Conservation (phyloP, 306 rosid genomes). For the Nissolia schottii region DNA sequence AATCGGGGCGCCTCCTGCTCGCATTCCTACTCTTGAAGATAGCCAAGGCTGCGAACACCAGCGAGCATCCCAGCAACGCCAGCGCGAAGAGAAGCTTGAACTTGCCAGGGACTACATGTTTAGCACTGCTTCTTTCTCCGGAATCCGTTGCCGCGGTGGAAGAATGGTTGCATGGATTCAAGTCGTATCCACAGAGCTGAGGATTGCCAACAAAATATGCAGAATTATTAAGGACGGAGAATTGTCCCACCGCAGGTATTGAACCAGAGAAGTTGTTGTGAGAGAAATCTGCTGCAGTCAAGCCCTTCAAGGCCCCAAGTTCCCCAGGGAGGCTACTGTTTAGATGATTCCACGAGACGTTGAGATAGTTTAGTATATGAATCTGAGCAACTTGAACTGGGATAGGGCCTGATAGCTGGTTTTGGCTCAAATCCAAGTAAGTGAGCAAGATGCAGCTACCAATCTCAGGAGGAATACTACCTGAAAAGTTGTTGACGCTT, state of each 20-base stretch:
- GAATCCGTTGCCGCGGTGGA: slow-evolving; percentile 27
- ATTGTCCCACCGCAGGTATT: slow-evolving; percentile 69
- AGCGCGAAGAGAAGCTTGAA: slow-evolving; percentile 71
- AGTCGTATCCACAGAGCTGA: slow-evolving; percentile 60
- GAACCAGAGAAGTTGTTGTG: slow-evolving; percentile 79
- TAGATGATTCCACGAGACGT: slow-evolving; percentile 81
- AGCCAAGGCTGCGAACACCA: slow-evolving; percentile 64
- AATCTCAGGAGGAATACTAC: slow-evolving; percentile 56
- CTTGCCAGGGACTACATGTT: slow-evolving; percentile 44
- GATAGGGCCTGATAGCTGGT: slow-evolving; percentile 71
- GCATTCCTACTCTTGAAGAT: slow-evolving; percentile 55
- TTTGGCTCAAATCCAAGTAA: slow-evolving; percentile 82
- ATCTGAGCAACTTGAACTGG: slow-evolving; percentile 65
- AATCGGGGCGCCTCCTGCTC: slow-evolving; percentile 36
- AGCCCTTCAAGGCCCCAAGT: slow-evolving; percentile 64
- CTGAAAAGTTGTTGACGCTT: slow-evolving; percentile 74
- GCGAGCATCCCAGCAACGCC: slow-evolving; percentile 64
- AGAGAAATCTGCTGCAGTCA: slow-evolving; percentile 84
- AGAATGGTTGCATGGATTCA: slow-evolving; percentile 49
- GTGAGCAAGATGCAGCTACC: slow-evolving; percentile 55
- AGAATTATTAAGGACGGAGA: slow-evolving; percentile 59
- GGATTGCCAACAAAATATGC: slow-evolving; percentile 70
- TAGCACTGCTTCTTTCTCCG: slow-evolving; percentile 14
- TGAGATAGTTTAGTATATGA: slow-evolving; percentile 73
- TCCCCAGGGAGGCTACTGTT: slow-evolving; percentile 64